phyloP scores from a whole-genome alignment of 2,329 filamentous ascomycete species.

The Talaromyces sp. region DNA sequence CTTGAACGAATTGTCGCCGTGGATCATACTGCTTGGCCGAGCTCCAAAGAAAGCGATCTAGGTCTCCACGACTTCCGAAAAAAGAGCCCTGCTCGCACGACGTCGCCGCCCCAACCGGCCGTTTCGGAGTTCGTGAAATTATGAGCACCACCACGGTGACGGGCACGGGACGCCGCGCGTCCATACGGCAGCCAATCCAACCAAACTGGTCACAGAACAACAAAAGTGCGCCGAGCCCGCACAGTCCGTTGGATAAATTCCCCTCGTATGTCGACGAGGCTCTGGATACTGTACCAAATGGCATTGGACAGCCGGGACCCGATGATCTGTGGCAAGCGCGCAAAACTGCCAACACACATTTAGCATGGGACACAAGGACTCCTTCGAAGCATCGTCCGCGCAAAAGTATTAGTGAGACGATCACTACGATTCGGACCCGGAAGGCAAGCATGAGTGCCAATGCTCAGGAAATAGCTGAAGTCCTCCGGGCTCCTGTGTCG shows the following conservation, averaged over 20 bases:
- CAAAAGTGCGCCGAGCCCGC: conserved; percentile 19
- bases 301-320: conserved; percentile 23
- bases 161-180: conserved; percentile 33
- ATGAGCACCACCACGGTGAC: conserved; percentile 38
- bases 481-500: conserved; percentile 83
- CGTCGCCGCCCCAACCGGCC: background rate
- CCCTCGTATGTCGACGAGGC: conserved; percentile 36
- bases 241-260: conserved; percentile 38
- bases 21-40: background rate
- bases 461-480: conserved; percentile 87
- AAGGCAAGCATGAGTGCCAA: conserved; percentile 86
- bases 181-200: conserved; percentile 31
- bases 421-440: conserved; percentile 72
- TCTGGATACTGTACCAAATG: conserved; percentile 17
- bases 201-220: conserved; percentile 27
- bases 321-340: conserved; percentile 58
- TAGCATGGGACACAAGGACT: conserved; percentile 31
- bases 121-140: background rate
- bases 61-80: background rate
- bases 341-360: conserved; percentile 41
- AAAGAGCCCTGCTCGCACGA: background rate
- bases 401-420: conserved; percentile 85
- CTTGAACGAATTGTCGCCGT: background rate
- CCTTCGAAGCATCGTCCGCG: conserved; percentile 58
- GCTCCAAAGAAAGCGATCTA: background rate